Base-by-base conservation (phyloP, 371 early-diverging fungal species). In the Syncephalastrum monosporum region DNA sequence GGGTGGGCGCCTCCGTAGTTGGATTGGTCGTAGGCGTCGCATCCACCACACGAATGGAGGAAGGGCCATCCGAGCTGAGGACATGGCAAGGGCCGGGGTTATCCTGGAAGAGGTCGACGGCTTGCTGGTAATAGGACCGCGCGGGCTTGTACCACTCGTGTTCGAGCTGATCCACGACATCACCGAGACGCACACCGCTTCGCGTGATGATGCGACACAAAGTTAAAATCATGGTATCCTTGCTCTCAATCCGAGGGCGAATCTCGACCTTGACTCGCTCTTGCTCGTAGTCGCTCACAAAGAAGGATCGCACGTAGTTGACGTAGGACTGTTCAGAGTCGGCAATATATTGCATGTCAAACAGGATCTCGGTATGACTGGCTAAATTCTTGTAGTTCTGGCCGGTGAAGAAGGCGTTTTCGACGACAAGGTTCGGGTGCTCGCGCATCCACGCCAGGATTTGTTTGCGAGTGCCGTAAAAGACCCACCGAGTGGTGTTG, bases 181-280 rank as follows among this genome's bases (percentile, higher is more conserved):
- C 75, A 16, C 64, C 71, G 3, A 77, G 44, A 6, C 44, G 19
- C 0, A 65, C 63, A 5, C 72, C 75, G 52, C 71, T 72, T 1
- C 57, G 53, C 4, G 63, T 56, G 42, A 74, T 60, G 25, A 71
- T 56, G 21, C 78, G 63, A 27, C 71, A 65, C n/a, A 65, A 27
- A 0, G 72, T 64, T 24, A 56, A 42, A 14, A 68, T 72, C 55
- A 63, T 57, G 14, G 63, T 50, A 57, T 77, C 78, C 57, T 72
- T 71, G 53, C 68, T 74, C 17, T 77, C 75, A 3, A 77, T 45
- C 29, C 69, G 53, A 2, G 74, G 71, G 1, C 78, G 59, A 10
- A 77, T 70, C 23, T 77, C 78, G 4, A 72, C 70, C 52, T 70
- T 71, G 47, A 77, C 71, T 19, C 63, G 60, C 42, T 74, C 75